Evolutionary conservation across 768 basidiomycete genomes (phyloP), one percentile per base, ranked within the genome.

Genomic region (Termitomyces sp.): DNA sequence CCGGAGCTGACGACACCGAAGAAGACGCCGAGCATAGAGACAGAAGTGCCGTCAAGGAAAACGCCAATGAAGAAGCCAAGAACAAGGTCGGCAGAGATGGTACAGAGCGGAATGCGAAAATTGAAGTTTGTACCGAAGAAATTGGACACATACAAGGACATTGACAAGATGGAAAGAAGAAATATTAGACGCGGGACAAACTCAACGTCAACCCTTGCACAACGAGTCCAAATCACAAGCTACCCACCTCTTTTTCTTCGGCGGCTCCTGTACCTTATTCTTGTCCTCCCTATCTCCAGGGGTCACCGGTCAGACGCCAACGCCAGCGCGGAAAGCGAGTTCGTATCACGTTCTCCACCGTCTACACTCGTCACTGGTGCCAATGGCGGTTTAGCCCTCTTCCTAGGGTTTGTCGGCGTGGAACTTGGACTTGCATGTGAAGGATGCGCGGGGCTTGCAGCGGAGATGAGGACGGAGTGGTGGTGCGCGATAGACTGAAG

Each of bases 191-290:
- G 22, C 24, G 9, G 35, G 10, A 47, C 54, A 30, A n/a, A n/a
- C n/a, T n/a, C n/a, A 35, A 12, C 35, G n/a, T 16, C 3, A 33
- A 43, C 12, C 24, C n/a, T 30, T 12, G 1, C 4, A 36, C 48
- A 63, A 74, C 18, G 65, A 56, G 28, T 73, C 74, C 64, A 85
- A 61, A 70, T 87, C 88, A 22, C 84, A 75, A 36, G 82, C 88
- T 18, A 92, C 83, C 24, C 91, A 79, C 56, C 91, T 80, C 71
- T 91, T 93, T 72, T 94, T 93, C 80, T 90, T 94, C 6, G 88
- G 87, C 3, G 88, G 91, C 59, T 84, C 85, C 58, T 74, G 68
- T 14, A 56, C 54, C 58, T 59, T 58, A 20, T 62, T 68, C 26
- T 24, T 67, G 51, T 66, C 70, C 58, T 64, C 66, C 33, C 57